phyloP scores from a whole-genome alignment of 208 protist genomes.

The Eutreptiella sp. region DNA sequence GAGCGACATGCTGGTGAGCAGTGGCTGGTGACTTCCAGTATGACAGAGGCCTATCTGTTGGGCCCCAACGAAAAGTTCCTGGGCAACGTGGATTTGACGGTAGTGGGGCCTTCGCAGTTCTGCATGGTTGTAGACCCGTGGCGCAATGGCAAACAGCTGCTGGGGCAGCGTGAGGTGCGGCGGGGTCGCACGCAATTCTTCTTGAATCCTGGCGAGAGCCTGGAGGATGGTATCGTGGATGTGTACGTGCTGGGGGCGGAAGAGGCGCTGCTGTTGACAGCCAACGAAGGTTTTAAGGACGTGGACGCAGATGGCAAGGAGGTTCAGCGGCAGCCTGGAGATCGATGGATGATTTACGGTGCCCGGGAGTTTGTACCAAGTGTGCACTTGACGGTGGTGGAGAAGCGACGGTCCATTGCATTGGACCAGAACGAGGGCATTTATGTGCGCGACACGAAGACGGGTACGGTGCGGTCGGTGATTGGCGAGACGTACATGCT shows the following conservation, averaged over 20 bases:
- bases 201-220: constrained; percentile 57
- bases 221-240: constrained; percentile 52
- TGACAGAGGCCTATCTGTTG: constrained; percentile 67
- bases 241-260: constrained; percentile 64
- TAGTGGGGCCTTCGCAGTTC: constrained; percentile 69
- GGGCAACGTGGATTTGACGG: constrained; percentile 46
- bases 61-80: constrained; percentile 83
- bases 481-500: constrained; percentile 67
- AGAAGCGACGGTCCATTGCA: constrained; percentile 74
- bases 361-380: constrained; percentile 77
- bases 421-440: constrained; percentile 89
- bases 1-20: constrained; percentile 54
- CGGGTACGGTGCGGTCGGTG: constrained; percentile 58
- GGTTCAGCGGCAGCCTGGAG: constrained; percentile 54
- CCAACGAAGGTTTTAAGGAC: constrained; percentile 58
- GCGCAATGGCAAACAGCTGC: constrained; percentile 31
- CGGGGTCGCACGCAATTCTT: constrained; percentile 74
- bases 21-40: constrained; percentile 70
- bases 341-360: constrained; percentile 77
- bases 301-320: constrained; percentile 27
- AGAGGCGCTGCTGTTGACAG: constrained; percentile 69
- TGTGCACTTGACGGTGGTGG: constrained; percentile 75
- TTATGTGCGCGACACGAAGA: constrained; percentile 62
- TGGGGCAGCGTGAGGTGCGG: constrained; percentile 52
- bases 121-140: constrained; percentile 82